Evolutionary conservation across 345 rosid genomes (phyloP).

Genomic region (Hypericum perforatum): DNA sequence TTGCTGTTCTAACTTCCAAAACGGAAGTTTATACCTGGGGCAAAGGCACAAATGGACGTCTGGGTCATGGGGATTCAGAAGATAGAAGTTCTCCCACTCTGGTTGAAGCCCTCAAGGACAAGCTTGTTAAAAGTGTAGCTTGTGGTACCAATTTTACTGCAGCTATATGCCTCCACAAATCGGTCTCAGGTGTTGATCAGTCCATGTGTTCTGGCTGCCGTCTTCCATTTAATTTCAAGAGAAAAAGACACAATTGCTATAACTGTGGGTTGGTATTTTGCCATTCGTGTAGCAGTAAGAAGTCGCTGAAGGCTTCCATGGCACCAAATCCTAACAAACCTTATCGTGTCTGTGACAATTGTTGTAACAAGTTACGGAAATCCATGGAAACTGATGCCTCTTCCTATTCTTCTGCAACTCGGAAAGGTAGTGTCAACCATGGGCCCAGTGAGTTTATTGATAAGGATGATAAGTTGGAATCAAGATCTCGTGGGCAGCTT

Average conservation of each 20-base stretch:
- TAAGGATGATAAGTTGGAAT: slow-evolving; percentile 77
- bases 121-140: slow-evolving; percentile 87
- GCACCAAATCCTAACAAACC: slow-evolving; percentile 94
- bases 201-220: slow-evolving; percentile 99
- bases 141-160: slow-evolving; percentile 95
- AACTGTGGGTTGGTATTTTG: slow-evolving; percentile 91
- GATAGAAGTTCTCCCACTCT: slow-evolving; percentile 71
- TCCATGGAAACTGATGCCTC: slow-evolving; percentile 53
- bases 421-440: slow-evolving; percentile 70
- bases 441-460: slow-evolving; percentile 44
- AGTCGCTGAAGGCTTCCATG: slow-evolving; percentile 90
- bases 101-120: slow-evolving; percentile 85
- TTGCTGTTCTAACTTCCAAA: slow-evolving; percentile 81
- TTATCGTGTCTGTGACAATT: slow-evolving; percentile 86
- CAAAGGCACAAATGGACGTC: slow-evolving; percentile 92
- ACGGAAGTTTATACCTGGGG: slow-evolving; percentile 99
- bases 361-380: slow-evolving; percentile 71
- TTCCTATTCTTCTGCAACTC: slow-evolving; percentile 56
- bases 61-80: slow-evolving; percentile 89
- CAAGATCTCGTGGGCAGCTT: slow-evolving; percentile 65
- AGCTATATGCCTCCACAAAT: slow-evolving; percentile 91
- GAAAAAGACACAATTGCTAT: slow-evolving; percentile 75
- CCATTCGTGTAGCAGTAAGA: slow-evolving; percentile 85
- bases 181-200: slow-evolving; percentile 94
- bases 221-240: slow-evolving; percentile 74